These are phyloP conservation scores for Botrytis elliptica DNA, from an alignment of 2,329 filamentous ascomycete species.

Conservation along the genomic window DNA sequence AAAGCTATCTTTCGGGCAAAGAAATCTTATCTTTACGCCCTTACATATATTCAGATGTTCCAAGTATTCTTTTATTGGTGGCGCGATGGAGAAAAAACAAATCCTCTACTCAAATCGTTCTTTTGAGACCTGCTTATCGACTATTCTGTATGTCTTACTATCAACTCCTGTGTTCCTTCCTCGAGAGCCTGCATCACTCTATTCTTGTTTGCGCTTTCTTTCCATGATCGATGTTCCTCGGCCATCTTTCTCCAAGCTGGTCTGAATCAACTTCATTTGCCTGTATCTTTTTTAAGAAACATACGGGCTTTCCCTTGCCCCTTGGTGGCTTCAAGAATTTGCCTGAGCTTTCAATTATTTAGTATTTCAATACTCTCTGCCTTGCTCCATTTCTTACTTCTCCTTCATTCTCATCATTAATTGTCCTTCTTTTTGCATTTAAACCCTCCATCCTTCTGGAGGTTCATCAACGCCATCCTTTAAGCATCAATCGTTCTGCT, in stretches of 20 bases:
- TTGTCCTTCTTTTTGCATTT: constrained; percentile 9
- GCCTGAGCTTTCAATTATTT: background rate
- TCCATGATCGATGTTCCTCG: background rate
- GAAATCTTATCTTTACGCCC: background rate
- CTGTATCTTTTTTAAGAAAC: background rate
- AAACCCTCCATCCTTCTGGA: constrained; percentile 10
- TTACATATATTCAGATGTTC: background rate
- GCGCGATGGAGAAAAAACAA: background rate
- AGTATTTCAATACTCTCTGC: constrained; percentile 19
- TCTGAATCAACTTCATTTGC: background rate
- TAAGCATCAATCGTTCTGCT: constrained; percentile 20
- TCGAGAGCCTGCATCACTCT: background rate
- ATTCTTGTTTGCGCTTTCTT: background rate
- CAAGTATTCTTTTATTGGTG: constrained; percentile 1
- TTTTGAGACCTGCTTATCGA: background rate
- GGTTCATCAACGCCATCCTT: constrained; percentile 7
- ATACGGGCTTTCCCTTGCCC: background rate
- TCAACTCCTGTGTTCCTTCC: background rate
- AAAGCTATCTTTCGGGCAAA: background rate
- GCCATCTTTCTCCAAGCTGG: constrained; percentile 1
- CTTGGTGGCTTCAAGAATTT: constrained; percentile 5
- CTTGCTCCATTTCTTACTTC: background rate
- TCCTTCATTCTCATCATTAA: constrained; percentile 12
- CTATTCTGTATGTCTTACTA: background rate
- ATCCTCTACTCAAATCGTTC: background rate